Conservation (phyloP, 345 rosid species). For the Gossypium anomalum region DNA sequence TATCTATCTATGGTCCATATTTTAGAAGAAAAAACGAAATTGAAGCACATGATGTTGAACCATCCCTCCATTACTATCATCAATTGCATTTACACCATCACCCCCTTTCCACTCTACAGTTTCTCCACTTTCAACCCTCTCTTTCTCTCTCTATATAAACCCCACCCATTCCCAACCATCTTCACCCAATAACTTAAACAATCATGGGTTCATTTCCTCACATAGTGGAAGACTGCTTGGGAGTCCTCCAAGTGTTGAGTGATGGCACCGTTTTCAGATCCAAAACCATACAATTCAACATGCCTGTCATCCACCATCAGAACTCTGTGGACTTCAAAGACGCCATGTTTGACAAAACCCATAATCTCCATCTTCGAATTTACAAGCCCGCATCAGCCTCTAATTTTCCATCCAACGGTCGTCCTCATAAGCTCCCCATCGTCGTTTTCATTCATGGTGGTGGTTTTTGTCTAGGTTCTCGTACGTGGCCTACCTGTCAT, state of each 20-base stretch:
- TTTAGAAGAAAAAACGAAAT: not conserved
- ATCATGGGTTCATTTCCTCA: conserved; percentile 53
- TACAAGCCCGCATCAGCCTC: conserved; percentile 38
- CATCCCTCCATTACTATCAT: not conserved
- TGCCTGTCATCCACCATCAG: conserved; percentile 28
- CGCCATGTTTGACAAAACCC: conserved; percentile 37
- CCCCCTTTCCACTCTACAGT: not conserved
- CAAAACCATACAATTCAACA: conserved; percentile 22
- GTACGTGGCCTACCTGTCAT: conserved; percentile 68
- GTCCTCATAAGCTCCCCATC: conserved; percentile 29
- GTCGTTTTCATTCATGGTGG: conserved; percentile 68
- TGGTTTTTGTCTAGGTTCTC: conserved; percentile 79
- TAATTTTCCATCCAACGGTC: not conserved
- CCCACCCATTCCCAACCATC: not conserved
- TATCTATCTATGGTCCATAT: conserved; percentile 4
- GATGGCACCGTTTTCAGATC: conserved; percentile 60
- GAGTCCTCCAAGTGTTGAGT: conserved; percentile 53
- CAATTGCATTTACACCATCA: conserved; percentile 12
- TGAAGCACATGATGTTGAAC: not conserved
- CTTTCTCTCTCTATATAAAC: conserved; percentile 5
- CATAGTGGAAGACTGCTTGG: conserved; percentile 62
- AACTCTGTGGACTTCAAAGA: conserved; percentile 50
- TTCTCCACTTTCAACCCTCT: not conserved
- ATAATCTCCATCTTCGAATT: conserved; percentile 62
- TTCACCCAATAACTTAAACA: not conserved